Base-by-base conservation (phyloP, 179 eudicot species). In the Corrigiola litoralis region DNA sequence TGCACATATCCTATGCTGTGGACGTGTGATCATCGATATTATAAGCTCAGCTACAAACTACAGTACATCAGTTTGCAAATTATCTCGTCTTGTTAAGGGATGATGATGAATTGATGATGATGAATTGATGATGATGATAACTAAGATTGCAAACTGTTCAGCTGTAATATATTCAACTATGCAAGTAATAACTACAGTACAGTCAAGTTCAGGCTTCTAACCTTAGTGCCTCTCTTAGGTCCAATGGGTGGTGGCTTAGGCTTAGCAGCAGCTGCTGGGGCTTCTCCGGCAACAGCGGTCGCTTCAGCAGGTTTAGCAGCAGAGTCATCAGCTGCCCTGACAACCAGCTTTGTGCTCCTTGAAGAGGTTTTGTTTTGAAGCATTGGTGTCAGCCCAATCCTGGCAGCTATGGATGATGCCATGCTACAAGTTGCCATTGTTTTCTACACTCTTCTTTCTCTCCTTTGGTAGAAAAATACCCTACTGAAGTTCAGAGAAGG, bases 201-300 rank as follows among this genome's bases (percentile, higher is more conserved):
- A 16, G 4, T 13, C n/a, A 29, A 34, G 9, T 21, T 20, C 11
- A 32, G 13, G 25, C 8, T n/a, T 17, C 61, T 17, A 11, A 85
- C 96, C 94, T 85, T 85, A 6, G 89, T 36, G 37, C 96, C 96
- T 65, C 95, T 89, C 83, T 86, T 88, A 44, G 96, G 96, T 31
- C 96, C 96, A 75, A 89, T 63, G 21, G 96, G 96, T 42, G 96
- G 89, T 11, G 96, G 95, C 86, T 87, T 89, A 38, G 96, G 89
- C 82, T 83, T 85, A 14, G 75, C 58, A 16, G 81, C 70, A 6
- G 71, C 68, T 16, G 52, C 63, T 0, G 71, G 57, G 20, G 59
- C 74, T 38, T 59, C 79, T 27, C 48, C 76, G 2, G 59, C 70
- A 25, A 62, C 67, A 4, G 68, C 65, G 5, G 73, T 66, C 2